Evolutionary conservation across 768 basidiomycete species (phyloP).

Genomic region (Termitomyces sp.): DNA sequence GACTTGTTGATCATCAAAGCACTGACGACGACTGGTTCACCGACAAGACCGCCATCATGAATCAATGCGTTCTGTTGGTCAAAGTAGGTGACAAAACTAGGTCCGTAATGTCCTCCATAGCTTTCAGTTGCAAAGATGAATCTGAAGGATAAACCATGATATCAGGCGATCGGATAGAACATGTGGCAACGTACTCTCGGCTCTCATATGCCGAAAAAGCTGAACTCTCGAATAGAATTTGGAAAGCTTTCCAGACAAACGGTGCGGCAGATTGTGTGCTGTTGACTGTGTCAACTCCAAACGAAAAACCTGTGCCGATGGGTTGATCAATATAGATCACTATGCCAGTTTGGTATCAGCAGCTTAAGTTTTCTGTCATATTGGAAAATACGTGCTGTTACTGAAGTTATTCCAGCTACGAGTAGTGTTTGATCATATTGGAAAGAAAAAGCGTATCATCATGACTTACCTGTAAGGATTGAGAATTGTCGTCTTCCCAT

Average conservation of each 20-base stretch:
- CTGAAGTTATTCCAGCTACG: conserved; percentile 62
- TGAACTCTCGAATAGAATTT: conserved; percentile 53
- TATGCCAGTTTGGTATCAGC: conserved; percentile 16
- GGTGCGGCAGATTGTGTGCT: conserved; percentile 52
- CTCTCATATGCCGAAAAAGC: conserved; percentile 46
- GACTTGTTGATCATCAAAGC: conserved; percentile 66
- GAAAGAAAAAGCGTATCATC: conserved; percentile 40
- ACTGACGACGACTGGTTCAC: conserved; percentile 47
- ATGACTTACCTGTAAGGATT: conserved; percentile 61
- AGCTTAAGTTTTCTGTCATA: no score
- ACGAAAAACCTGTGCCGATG: conserved; percentile 61
- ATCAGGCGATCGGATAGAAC: background rate
- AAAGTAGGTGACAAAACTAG: conserved; percentile 60
- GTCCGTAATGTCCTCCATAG: conserved; percentile 66
- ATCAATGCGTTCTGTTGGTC: conserved; percentile 57
- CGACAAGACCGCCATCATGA: conserved; percentile 33
- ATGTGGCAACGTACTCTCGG: conserved; percentile 38
- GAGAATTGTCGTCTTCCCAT: conserved; percentile 42
- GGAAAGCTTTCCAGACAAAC: conserved; percentile 58
- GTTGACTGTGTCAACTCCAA: conserved; percentile 51
- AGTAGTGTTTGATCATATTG: background rate
- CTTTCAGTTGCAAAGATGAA: conserved; percentile 64
- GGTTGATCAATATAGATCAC: conserved; percentile 73
- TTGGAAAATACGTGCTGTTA: conserved; percentile 41
- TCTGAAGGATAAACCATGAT: conserved; percentile 24